Evolutionary conservation across 306 rosid species (phyloP), one percentile per base, ranked within the genome.

Genomic region (Psophocarpus tetragonolobus): DNA sequence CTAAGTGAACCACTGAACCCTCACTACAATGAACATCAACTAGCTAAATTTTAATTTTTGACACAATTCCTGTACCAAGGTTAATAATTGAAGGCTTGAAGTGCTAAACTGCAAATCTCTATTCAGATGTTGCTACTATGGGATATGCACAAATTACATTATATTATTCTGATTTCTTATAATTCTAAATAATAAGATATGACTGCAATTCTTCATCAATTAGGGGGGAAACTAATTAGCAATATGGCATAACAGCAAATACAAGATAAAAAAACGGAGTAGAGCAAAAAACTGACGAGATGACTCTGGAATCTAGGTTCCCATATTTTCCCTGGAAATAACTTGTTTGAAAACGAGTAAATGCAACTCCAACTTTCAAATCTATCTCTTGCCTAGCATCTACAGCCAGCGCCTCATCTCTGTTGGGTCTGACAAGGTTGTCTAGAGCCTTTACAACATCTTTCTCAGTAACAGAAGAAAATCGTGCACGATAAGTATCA

Each of bases 321-420:
- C 98, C 97, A 73, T 94, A 94, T 94, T 92, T 94, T 70, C 97
- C 97, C 80, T 90, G 97, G 81, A 94, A 94, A 83, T 64, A 92
- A 80, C 87, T 81, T 1, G 98, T 94, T 79, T 94, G 98, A 82
- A 85, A 92, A 65, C 98, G 97, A 42, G 98, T 94, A 50, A 94
- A 94, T 69, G 98, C 93, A 67, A 94, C 98, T 75, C 98, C 98
- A 82, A 94, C 98, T 85, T 92, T 94, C 90, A 94, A 90, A 87
- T 94, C 98, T 87, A 94, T 92, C 88, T 94, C 98, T 86, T 94
- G 97, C 75, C 98, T 93, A 64, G 97, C 98, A 83, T 94, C 98
- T 79, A 94, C 98, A 21, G 98, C 91, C 82, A 90, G 82, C 38
- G 98, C 87, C 90, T 94, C 98, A 29, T 90, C 79, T 83, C 76